A percentile compares a stretch with the other conserved stretches of the same genome.
phyloP scores from a whole-genome alignment of 768 basidiomycete genomes.

The Tubosaeta sp. region DNA sequence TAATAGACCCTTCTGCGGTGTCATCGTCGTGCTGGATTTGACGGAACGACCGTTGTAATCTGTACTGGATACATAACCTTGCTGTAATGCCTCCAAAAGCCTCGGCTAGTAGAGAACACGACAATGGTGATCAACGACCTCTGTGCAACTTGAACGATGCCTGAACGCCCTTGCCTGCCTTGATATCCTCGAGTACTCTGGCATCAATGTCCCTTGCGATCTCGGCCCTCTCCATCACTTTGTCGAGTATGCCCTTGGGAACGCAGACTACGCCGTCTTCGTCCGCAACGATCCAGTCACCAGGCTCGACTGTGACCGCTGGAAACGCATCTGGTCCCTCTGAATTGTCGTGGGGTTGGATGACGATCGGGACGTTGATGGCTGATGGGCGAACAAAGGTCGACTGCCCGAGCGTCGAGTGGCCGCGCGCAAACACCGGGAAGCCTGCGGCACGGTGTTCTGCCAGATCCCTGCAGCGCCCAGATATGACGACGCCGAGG shows the following conservation, averaged over 20 bases:
- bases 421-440: constrained; percentile 78
- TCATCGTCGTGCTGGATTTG: constrained; percentile 21
- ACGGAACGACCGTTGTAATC: constrained; percentile 12
- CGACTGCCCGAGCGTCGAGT: constrained; percentile 82
- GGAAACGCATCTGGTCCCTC: constrained; percentile 44
- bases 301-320: constrained; percentile 57
- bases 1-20: constrained; percentile 3
- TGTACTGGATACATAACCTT: constrained; percentile 19
- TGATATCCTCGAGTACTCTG: constrained; percentile 70
- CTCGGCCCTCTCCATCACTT: constrained; percentile 56
- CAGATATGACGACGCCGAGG: constrained; percentile 76
- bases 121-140: constrained; percentile 36
- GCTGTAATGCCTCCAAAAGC: constrained; percentile 14
- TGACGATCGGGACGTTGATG: constrained; percentile 60
- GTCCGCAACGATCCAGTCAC: constrained; percentile 84
- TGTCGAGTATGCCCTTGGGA: constrained; percentile 46
- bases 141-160: constrained; percentile 77
- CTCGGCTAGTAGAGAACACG: not conserved
- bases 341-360: constrained; percentile 33
- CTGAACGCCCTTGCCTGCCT: constrained; percentile 66
- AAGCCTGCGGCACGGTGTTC: constrained; percentile 71
- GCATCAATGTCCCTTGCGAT: constrained; percentile 64
- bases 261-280: constrained; percentile 87
- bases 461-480: constrained; percentile 77
- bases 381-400: constrained; percentile 79